These are phyloP conservation scores for Aspergillus novofumigatus DNA, from an alignment of 2,329 filamentous ascomycete species.

Conservation along the genomic window DNA sequence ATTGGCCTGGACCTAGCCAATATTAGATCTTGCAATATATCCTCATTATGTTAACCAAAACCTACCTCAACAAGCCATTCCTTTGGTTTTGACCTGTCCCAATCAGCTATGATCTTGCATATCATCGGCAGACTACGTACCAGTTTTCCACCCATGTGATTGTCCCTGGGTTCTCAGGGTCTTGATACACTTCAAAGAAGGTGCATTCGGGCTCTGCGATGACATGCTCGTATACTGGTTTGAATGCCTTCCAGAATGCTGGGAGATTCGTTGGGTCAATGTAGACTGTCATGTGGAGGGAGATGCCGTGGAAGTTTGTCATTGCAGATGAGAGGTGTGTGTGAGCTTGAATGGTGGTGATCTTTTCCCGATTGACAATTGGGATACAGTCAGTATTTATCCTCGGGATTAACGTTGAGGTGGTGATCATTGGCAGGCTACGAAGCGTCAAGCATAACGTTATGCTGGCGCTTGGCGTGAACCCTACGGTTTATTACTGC, in stretches of 20 bases:
- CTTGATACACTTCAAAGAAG: constrained; percentile 44
- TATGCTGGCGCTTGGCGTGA: too few relatives aligned
- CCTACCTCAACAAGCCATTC: constrained; percentile 29
- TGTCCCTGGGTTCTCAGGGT: constrained; percentile 33
- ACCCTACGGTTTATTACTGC: too few relatives aligned
- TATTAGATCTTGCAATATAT: not conserved
- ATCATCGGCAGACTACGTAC: constrained; percentile 10
- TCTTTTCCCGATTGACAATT: rapidly evolving
- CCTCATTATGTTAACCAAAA: not conserved
- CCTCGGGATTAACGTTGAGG: too few relatives aligned
- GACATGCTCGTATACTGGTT: constrained; percentile 39
- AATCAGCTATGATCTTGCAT: constrained; percentile 1
- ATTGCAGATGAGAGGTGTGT: too few relatives aligned
- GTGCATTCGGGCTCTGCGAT: constrained; percentile 41
- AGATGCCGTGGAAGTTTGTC: not conserved
- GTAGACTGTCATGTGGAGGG: constrained; percentile 21
- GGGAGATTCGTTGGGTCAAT: constrained; percentile 21
- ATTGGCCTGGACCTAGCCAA: constrained; percentile 29
- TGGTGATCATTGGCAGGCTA: too few relatives aligned
- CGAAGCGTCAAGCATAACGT: too few relatives aligned
- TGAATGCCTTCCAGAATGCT: constrained; percentile 33
- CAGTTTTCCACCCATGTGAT: too few relatives aligned
- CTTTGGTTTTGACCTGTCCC: constrained; percentile 19
- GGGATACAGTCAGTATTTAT: too few relatives aligned
- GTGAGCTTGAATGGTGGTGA: too few relatives aligned